A percentile compares a stretch with the other conserved stretches of the same genome.
phyloP scores from a whole-genome alignment of 345 rosid species.

The Carallia brachiata region DNA sequence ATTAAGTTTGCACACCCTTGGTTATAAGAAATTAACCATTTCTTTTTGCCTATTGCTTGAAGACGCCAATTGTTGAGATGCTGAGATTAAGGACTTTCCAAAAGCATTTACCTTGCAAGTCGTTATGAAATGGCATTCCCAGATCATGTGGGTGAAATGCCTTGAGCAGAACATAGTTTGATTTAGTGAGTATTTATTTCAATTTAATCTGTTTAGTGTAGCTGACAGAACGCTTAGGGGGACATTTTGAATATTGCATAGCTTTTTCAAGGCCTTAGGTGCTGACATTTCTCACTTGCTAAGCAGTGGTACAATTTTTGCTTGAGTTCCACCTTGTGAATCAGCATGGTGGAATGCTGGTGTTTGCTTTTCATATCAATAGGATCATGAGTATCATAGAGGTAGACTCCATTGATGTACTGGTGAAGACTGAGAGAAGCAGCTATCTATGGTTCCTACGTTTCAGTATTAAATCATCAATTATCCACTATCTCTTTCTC shows the following conservation, averaged over 20 bases:
- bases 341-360: constrained; percentile 28
- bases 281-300: constrained; percentile 20
- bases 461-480: too few relatives aligned
- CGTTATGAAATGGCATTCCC: constrained; percentile 1
- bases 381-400: too few relatives aligned
- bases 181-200: too few relatives aligned
- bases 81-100: not conserved
- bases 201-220: too few relatives aligned
- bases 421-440: too few relatives aligned
- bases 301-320: constrained; percentile 28
- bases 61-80: not conserved
- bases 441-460: too few relatives aligned
- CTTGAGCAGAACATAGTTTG: not conserved
- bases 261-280: constrained; percentile 15
- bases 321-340: constrained; percentile 26
- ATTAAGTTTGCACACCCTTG: not conserved
- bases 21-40: not conserved
- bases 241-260: constrained; percentile 2
- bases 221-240: not conserved
- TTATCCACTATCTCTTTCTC: not conserved
- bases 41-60: not conserved
- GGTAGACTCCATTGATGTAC: too few relatives aligned
- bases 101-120: not conserved
- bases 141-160: not conserved
- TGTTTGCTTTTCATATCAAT: not conserved